Base-by-base conservation (phyloP, 371 early-diverging fungal genomes). In the Mucor indicus region DNA sequence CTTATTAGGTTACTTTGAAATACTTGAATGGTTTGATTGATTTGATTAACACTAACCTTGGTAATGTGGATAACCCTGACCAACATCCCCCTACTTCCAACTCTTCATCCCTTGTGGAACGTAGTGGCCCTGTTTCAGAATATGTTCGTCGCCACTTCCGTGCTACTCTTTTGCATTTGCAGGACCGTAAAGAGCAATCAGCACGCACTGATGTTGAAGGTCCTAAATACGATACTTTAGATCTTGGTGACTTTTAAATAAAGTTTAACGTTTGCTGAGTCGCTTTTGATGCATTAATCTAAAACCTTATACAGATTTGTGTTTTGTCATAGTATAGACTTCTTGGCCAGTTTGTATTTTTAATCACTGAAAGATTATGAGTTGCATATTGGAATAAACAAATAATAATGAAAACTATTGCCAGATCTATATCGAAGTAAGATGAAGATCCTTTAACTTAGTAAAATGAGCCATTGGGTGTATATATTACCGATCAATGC, bases 21-120 rank as follows among this genome's bases (percentile, higher is more conserved):
- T 91, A 88, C 57, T 67, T 96, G 57, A 91, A 91, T 64, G 88
- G 91, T 16, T 71, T 96, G 57, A 89, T 96, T 55, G 93, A 93
- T 48, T 67, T 93, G 50, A 91, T 95, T 60, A 81, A 84, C 52
- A 81, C 84, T n/a, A 81, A 86, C 42, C 48, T 87, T 20, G 63
- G 72, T 33, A 81, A 79, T 50, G 80, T 89, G 69, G 85, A 89
- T 45, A 77, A 73, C 29, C 80, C 80, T 15, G 84, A 68, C 60
- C 84, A 71, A 61, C 83, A 79, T 53, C 85, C 72, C 42, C 77
- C 62, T 13, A 77, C 83, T 10, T 60, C 83, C 41, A 82, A 71
- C 50, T 84, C 84, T 19, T 83, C 45, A 6, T 64, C 75, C 7
- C 57, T 83, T 24, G 66, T 79, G n/a, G 65, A 78, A 31, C 79